phyloP scores from a whole-genome alignment of 495 filamentous ascomycete genomes.

The Penicillium odoratum region DNA sequence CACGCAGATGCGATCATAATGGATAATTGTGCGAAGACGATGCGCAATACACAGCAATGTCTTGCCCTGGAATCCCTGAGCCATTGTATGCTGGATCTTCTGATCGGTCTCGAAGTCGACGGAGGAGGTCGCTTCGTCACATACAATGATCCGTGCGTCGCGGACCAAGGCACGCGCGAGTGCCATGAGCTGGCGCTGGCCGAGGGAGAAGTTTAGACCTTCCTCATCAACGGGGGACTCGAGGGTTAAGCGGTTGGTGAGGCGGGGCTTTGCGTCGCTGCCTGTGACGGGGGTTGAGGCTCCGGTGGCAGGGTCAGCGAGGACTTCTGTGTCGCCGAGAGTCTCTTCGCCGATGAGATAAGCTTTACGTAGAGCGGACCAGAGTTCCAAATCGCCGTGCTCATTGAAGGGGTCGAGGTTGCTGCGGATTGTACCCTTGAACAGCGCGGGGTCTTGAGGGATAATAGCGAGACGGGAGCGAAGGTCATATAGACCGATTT shows the following conservation, averaged over 20 bases:
- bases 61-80: conserved; percentile 80
- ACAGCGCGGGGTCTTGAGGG: conserved; percentile 93
- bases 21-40: conserved; percentile 82
- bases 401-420: conserved; percentile 94
- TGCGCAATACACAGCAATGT: conserved; percentile 97
- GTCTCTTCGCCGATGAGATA: conserved; percentile 64
- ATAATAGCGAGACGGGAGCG: conserved; percentile 91
- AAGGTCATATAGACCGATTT: conserved; percentile 80
- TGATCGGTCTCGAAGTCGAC: conserved; percentile 97
- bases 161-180: conserved; percentile 87
- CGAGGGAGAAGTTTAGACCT: conserved; percentile 93
- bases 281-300: conserved; percentile 14
- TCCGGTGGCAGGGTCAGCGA: conserved; percentile 21
- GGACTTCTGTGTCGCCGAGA: conserved; percentile 22
- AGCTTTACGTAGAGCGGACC: conserved; percentile 80
- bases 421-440: conserved; percentile 83
- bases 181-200: conserved; percentile 94
- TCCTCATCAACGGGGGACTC: conserved; percentile 89
- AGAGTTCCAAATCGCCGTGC: conserved; percentile 83
- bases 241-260: conserved; percentile 65
- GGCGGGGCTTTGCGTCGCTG: conserved; percentile 17
- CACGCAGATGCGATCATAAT: conserved; percentile 94
- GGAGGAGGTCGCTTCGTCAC: conserved; percentile 89
- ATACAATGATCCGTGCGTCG: conserved; percentile 86
- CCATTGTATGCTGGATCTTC: conserved; percentile 92